Base-by-base conservation (phyloP, 1,284 basidiomycete genomes). In the Ceratobasidium sp. region DNA sequence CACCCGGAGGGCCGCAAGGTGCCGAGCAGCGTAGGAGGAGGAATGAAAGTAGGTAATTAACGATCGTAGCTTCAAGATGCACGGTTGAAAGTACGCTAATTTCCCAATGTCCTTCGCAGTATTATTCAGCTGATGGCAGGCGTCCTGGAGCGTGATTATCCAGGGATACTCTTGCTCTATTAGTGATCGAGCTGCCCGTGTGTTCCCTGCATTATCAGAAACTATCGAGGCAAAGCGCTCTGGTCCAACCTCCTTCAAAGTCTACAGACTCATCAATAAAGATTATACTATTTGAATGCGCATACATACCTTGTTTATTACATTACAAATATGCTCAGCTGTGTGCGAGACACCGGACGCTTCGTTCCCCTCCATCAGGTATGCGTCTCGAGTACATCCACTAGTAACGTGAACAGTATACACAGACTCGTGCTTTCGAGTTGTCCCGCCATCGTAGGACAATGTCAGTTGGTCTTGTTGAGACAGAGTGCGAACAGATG, bases 191-290 rank as follows among this genome's bases (percentile, higher is more conserved):
- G 75, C 76, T 11, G 77, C 75, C 14, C 77, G 77, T 22, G 82
- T 83, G 57, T 83, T 83, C 2, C 82, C 82, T 9, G 82, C 82
- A 64, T 80, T 81, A 62, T 84, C 82, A 6, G 80, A 81, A 3
- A 77, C 78, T 11, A 79, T 75, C 1, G 48, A 80, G 27, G 76
- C 71, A 73, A 84, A 81, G 2, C 76, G 75, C 8, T 65, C 36
- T 17, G 73, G 75, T 0, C 81, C 81, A 67, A 83, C 78, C 17
- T 62, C 27, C 11, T 78, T 63, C 44, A 44, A 24, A 27, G 50
- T 56, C 44, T 78, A 66, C 31, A 27, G 36, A 8, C 2, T 31
- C 9, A 4, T 31, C 48, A 66, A 50, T n/a, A 53, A n/a, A 17
- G 36, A 41, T 41, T 41, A 41, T 19, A 41, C 19, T 17, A 22